Percentiles rank a stretch among this genome's conserved stretches.
These are phyloP conservation scores for Daldinia grandis DNA, from an alignment of 495 filamentous ascomycete species.

Conservation along the genomic window DNA sequence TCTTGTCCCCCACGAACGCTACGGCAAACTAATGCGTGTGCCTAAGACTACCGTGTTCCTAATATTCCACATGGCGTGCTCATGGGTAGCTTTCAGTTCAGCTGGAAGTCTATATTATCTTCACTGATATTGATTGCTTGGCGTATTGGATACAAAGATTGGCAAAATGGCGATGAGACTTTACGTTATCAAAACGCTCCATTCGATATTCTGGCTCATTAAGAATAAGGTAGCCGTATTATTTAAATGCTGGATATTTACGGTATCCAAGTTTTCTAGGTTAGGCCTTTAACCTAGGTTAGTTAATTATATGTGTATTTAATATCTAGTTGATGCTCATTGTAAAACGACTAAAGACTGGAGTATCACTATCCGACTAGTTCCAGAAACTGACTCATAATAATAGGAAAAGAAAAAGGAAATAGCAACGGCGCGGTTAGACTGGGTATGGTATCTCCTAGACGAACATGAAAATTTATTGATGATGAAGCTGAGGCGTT, in stretches of 20 bases:
- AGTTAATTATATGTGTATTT: not conserved
- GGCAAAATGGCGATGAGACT: not conserved
- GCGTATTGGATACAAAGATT: not conserved
- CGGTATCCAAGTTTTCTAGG: not conserved
- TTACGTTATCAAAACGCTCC: conserved; percentile 26
- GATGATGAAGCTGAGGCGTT: not conserved
- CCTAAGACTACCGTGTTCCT: not conserved
- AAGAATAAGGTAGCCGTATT: too few species aligned
- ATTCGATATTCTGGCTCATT: too few species aligned
- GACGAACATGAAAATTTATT: not conserved
- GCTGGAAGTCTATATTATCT: not conserved
- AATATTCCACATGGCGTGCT: conserved; percentile 9
- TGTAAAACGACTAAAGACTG: too few species aligned
- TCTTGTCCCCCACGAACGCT: conserved; percentile 19
- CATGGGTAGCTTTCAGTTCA: conserved; percentile 21
- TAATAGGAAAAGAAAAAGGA: too few species aligned
- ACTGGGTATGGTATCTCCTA: too few species aligned
- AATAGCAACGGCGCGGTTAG: too few species aligned
- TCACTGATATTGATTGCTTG: not conserved
- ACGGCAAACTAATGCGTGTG: conserved; percentile 29
- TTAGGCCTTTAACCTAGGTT: too few species aligned
- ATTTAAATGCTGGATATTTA: too few species aligned
- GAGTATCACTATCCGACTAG: too few species aligned
- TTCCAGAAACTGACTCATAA: too few species aligned
- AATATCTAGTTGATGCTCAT: too few species aligned